Evolutionary conservation across 176 grass and related monocot genomes (phyloP).

Genomic region (maize (Zea mays)): Zm-B73-REFERENCE-NAM-5.0 NC_050101.1:174220501-174221000

Average conservation of each 20-base stretch:
- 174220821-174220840: too few species aligned
- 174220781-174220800: neutral
- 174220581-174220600: fast-evolving
- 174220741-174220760: slow-evolving; percentile 28
- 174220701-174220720: slow-evolving; percentile 28
- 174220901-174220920: too few species aligned
- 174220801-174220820: too few species aligned
- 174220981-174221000: too few species aligned
- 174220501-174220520: neutral
- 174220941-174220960: too few species aligned
- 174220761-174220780: slow-evolving; percentile 47
- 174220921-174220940: too few species aligned
- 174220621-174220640: neutral
- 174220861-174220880: too few species aligned
- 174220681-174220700: neutral
- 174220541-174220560: fast-evolving
- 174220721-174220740: slow-evolving; percentile 28
- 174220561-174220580: fast-evolving
- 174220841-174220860: too few species aligned
- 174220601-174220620: neutral
- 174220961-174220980: too few species aligned
- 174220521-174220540: neutral
- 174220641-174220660: slow-evolving; percentile 26
- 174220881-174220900: too few species aligned
- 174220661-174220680: slow-evolving; percentile 29